Conservation (phyloP, 163 green algal species). For the Volvox carteri region DNA sequence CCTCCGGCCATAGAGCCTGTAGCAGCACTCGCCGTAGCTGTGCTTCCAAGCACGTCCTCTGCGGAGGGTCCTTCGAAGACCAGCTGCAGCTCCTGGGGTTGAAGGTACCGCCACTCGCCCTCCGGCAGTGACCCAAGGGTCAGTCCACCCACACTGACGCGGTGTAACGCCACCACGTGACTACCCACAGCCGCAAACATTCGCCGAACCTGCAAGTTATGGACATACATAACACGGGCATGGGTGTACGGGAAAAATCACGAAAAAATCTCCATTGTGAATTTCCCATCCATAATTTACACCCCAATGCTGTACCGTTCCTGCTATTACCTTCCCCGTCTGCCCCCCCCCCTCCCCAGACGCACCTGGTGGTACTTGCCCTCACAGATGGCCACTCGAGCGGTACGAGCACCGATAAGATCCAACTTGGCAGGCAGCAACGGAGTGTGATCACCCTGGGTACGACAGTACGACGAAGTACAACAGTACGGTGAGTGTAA, state of each 20-base stretch:
- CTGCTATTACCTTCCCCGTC: neutral
- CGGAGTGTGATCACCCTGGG: conserved; percentile 61
- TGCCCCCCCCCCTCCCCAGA: neutral
- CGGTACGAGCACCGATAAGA: conserved; percentile 38
- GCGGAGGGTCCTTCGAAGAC: conserved; percentile 61
- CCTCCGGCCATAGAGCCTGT: neutral
- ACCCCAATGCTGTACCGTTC: too few relatives aligned
- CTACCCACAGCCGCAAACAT: conserved; percentile 75
- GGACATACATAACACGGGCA: too few relatives aligned
- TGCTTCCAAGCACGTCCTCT: conserved; percentile 50
- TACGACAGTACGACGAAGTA: neutral
- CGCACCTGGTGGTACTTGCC: conserved; percentile 71
- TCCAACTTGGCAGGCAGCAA: conserved; percentile 69
- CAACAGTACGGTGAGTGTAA: too few relatives aligned
- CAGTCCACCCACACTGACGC: conserved; percentile 65
- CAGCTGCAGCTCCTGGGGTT: conserved; percentile 54
- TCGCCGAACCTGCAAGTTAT: conserved; percentile 70
- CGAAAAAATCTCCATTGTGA: too few relatives aligned
- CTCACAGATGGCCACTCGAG: conserved; percentile 70
- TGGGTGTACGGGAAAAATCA: too few relatives aligned
- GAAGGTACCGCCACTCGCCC: conserved; percentile 60
- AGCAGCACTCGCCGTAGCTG: neutral
- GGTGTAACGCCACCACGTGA: conserved; percentile 69
- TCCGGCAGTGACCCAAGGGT: conserved; percentile 61
- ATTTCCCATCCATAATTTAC: too few relatives aligned